These are phyloP conservation scores for Leptoxyphium fumago DNA, from an alignment of 2,329 filamentous ascomycete species.

Conservation along the genomic window DNA sequence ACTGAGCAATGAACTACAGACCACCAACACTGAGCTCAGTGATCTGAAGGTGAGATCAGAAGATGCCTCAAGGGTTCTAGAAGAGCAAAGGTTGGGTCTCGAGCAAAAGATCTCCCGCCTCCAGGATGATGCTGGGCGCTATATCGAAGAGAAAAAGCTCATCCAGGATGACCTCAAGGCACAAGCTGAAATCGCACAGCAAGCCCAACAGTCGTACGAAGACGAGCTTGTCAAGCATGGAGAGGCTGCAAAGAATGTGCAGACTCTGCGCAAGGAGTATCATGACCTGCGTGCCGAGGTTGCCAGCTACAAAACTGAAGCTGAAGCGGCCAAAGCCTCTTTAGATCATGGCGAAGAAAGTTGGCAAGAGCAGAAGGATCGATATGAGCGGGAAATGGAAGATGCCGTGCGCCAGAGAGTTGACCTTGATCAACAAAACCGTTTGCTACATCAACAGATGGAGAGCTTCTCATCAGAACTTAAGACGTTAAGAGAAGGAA, in stretches of 20 bases:
- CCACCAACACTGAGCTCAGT: constrained; percentile 69
- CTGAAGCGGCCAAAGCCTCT: constrained; percentile 69
- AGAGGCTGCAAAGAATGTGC: constrained; percentile 76
- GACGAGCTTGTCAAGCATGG: constrained; percentile 88
- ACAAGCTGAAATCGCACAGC: constrained; percentile 83
- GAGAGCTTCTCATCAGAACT: constrained; percentile 68
- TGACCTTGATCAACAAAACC: constrained; percentile 79
- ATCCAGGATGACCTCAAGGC: constrained; percentile 85
- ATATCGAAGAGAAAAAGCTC: constrained; percentile 64
- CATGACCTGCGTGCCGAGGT: constrained; percentile 71
- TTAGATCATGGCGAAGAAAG: constrained; percentile 70
- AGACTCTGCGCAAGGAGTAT: constrained; percentile 62
- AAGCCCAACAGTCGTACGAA: constrained; percentile 91
- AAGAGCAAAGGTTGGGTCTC: constrained; percentile 68
- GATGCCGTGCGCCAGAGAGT: constrained; percentile 69
- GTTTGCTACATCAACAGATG: constrained; percentile 75
- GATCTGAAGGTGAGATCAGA: constrained; percentile 66
- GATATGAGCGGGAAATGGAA: constrained; percentile 68
- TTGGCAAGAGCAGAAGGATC: constrained; percentile 69
- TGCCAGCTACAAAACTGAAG: constrained; percentile 60
- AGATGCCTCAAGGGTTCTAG: constrained; percentile 53
- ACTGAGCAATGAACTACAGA: constrained; percentile 64
- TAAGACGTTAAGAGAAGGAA: constrained; percentile 60
- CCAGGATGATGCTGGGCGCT: constrained; percentile 69
- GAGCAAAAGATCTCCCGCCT: constrained; percentile 68